phyloP scores from a whole-genome alignment of 306 rosid species.

The Sesbania bispinosa region DNA sequence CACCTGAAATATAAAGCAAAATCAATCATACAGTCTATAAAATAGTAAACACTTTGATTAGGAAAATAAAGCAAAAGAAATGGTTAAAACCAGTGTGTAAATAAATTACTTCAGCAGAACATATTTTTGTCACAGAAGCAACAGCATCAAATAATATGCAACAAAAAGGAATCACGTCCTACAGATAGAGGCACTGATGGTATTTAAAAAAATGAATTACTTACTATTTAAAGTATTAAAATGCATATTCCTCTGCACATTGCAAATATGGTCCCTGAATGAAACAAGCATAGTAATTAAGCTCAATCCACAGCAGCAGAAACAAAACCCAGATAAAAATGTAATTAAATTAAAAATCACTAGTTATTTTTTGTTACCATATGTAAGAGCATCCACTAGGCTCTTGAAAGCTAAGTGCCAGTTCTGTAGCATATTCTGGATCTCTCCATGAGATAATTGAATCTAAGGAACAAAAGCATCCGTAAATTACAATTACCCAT shows the following conservation, averaged over 20 bases:
- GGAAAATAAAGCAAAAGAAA: constrained; percentile 2
- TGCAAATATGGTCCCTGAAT: constrained; percentile 86
- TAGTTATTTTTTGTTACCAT: constrained; percentile 50
- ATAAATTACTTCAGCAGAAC: background rate
- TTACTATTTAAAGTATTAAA: constrained; percentile 80
- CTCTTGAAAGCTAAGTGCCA: constrained; percentile 99
- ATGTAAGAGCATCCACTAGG: constrained; percentile 81
- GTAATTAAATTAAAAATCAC: background rate
- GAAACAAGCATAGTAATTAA: constrained; percentile 28
- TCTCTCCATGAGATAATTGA: constrained; percentile 98
- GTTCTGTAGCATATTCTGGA: constrained; percentile 82
- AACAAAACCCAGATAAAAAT: background rate
- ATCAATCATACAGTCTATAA: constrained; percentile 7
- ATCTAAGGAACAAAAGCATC: constrained; percentile 43
- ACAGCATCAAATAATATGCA: background rate
- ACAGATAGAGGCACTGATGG: background rate
- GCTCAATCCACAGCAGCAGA: constrained; percentile 17
- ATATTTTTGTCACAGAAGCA: background rate
- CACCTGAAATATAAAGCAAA: constrained; percentile 47
- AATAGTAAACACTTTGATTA: background rate
- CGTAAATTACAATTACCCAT: constrained; percentile 2
- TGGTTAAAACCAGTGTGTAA: background rate
- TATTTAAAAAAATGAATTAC: constrained; percentile 31
- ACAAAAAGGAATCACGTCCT: background rate
- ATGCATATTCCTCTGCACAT: constrained; percentile 81